phyloP scores from a whole-genome alignment of 257 asterid species.

The Echites panduratus region DNA sequence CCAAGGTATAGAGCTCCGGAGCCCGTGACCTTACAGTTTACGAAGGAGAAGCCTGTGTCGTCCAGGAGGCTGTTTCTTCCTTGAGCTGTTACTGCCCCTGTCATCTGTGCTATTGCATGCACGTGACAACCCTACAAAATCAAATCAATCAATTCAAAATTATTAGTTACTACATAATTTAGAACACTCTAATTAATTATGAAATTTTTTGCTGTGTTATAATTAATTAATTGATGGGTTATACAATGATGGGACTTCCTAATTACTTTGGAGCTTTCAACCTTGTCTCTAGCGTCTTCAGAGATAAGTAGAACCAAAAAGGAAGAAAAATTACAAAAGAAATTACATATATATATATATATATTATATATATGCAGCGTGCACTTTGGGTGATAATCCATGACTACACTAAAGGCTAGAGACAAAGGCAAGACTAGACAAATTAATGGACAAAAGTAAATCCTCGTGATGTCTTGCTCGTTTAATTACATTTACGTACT shows the following conservation, averaged over 20 bases:
- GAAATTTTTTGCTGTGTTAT: too few relatives aligned
- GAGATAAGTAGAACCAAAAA: neutral
- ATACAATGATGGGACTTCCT: too few relatives aligned
- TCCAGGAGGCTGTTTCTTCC: conserved; percentile 69
- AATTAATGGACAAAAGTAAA: neutral
- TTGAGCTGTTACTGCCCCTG: conserved; percentile 91
- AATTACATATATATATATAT: neutral
- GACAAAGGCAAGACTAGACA: neutral
- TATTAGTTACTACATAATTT: too few relatives aligned
- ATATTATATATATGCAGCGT: neutral
- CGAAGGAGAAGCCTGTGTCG: conserved; percentile 78
- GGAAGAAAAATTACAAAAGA: neutral
- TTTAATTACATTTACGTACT: neutral
- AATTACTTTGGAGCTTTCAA: too few relatives aligned
- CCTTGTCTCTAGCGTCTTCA: neutral
- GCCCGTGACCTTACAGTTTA: conserved; percentile 85
- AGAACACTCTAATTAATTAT: too few relatives aligned
- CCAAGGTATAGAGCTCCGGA: conserved; percentile 92
- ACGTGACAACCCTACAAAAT: conserved; percentile 49
- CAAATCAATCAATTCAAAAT: too few relatives aligned
- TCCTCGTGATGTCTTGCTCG: neutral
- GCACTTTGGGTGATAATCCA: neutral
- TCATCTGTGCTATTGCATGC: conserved; percentile 75
- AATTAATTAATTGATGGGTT: too few relatives aligned
- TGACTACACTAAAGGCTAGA: neutral